These are phyloP conservation scores for Zangia roseola DNA, from an alignment of 768 basidiomycete genomes.

Conservation along the genomic window DNA sequence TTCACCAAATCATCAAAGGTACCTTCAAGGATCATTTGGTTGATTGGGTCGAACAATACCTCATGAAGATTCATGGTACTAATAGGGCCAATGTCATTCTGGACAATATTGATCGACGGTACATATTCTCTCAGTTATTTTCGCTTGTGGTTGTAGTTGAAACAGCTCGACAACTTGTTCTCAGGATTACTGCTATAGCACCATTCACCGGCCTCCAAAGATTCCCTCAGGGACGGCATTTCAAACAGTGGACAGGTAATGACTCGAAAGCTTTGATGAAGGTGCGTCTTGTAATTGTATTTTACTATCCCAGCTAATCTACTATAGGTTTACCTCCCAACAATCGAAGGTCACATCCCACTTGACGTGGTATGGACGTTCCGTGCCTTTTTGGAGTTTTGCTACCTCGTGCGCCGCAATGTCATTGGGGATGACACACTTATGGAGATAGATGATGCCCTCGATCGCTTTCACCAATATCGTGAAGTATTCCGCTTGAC, in stretches of 20 bases:
- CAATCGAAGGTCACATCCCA: constrained; percentile 24
- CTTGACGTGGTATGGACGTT: constrained; percentile 17
- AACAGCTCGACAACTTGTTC: too few species aligned
- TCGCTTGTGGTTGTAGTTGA: too few species aligned
- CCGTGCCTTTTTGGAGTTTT: constrained; percentile 29
- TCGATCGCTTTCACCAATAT: constrained; percentile 21
- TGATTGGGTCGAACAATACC: neutral
- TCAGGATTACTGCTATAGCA: constrained; percentile 29
- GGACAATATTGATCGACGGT: constrained; percentile 32
- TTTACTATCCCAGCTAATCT: too few species aligned
- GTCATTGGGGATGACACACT: constrained; percentile 19
- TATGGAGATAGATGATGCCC: constrained; percentile 8
- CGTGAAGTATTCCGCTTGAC: constrained; percentile 15
- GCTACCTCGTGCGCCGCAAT: constrained; percentile 27
- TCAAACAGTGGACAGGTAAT: constrained; percentile 39
- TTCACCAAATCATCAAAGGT: neutral
- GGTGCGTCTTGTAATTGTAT: constrained; percentile 11
- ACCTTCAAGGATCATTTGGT: neutral
- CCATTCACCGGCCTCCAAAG: constrained; percentile 26
- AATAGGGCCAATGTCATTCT: constrained; percentile 14
- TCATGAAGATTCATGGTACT: neutral
- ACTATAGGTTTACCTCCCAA: constrained; percentile 26
- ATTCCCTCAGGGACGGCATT: constrained; percentile 31
- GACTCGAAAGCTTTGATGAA: constrained; percentile 40
- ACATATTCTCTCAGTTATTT: too few species aligned